Base-by-base conservation (phyloP, 495 filamentous ascomycete genomes). In the Aspergillus campestris region DNA sequence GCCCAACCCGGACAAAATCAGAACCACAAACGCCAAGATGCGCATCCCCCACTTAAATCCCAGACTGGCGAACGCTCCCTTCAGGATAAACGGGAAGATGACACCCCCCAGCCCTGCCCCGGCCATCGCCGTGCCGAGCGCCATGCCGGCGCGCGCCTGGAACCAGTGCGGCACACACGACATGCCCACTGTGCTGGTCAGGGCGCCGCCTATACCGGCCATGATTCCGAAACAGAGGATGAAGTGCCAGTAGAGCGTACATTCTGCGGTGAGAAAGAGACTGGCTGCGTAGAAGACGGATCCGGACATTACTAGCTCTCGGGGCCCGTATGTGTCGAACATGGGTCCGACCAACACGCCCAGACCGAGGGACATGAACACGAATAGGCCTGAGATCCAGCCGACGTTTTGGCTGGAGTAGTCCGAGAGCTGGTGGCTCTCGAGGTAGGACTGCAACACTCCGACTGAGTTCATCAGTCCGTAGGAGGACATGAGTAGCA, bases 271-370 rank as follows among this genome's bases (percentile, higher is more conserved):
- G 8, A 85, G 55, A 40, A 84, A 51, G 34, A 84, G 55, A 18
- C 73, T 75, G 2, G 71, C 54, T 12, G 75, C 58, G 12, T 82
- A 72, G 15, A 72, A 56, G 12, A 59, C 38, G 27, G 75, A 73
- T 0, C 82, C 81, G 2, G 60, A 59, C 10, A 71, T 65, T 0
- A 84, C 68, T 18, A 84, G 62, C 7, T 64, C 45, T 8, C 71
- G 66, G 3, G 80, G 73, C 0, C 81, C 81, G 46, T 78, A 72
- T 3, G 70, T 64, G 52, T 86, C 82, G 45, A 86, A 86, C 15
- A 84, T 52, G 7, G 82, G 80, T 0, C 82, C 82, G 28, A 82
- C 72, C 44, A 81, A 78, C 7, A 83, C 74, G 18, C 81, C 81
- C 3, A 77, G 59, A 15, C 77, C 75, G 31, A 83, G 73, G 3